phyloP scores from a whole-genome alignment of 1,139 yeast species.

The Hansenula sp. region DNA sequence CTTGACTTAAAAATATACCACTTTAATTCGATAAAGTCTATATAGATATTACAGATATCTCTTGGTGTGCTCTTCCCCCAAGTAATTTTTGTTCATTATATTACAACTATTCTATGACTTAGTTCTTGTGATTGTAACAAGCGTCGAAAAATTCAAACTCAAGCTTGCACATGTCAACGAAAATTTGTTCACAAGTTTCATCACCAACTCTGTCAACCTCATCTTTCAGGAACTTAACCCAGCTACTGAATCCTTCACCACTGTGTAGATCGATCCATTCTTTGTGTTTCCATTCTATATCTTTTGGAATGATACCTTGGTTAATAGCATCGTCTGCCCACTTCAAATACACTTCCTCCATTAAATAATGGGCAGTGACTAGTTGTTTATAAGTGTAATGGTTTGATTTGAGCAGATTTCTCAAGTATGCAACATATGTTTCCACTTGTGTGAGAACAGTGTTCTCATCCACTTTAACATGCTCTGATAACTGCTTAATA shows the following conservation, averaged over 20 bases:
- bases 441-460: slow-evolving; percentile 33
- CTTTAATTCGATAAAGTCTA: too few species aligned
- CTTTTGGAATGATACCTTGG: slow-evolving; percentile 23
- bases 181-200: slow-evolving; percentile 31
- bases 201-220: slow-evolving; percentile 40
- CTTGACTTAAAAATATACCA: too few species aligned
- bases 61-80: too few species aligned
- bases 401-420: slow-evolving; percentile 27
- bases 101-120: background rate
- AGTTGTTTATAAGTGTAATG: slow-evolving; percentile 36
- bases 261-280: slow-evolving; percentile 52
- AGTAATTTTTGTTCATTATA: too few species aligned
- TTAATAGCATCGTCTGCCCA: slow-evolving; percentile 39
- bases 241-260: slow-evolving; percentile 40
- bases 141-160: slow-evolving; percentile 45
- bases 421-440: slow-evolving; percentile 35
- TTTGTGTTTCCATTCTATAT: slow-evolving; percentile 40
- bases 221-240: slow-evolving; percentile 41
- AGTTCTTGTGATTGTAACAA: slow-evolving; percentile 31
- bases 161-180: slow-evolving; percentile 32
- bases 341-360: slow-evolving; percentile 48
- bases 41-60: too few species aligned
- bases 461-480: slow-evolving; percentile 1
- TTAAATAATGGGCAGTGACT: slow-evolving; percentile 41
- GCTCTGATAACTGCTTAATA: slow-evolving; percentile 28